Evolutionary conservation across 139 green algal genomes (phyloP).

Genomic region (Zygnema circumcarinatum): DNA sequence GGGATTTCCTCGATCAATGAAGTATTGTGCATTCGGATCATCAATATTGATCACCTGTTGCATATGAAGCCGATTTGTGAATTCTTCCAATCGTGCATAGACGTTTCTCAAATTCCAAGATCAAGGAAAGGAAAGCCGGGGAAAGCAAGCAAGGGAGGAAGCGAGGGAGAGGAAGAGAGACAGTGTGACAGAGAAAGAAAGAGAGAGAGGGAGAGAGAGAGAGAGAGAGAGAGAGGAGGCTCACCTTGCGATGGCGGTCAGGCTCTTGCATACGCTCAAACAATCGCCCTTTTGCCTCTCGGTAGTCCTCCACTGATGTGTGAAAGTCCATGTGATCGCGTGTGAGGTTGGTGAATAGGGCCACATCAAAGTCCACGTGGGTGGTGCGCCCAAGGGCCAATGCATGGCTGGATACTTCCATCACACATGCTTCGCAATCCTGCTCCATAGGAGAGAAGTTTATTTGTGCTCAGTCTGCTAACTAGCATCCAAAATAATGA

Average conservation of each 20-base stretch:
- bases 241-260: constrained; percentile 76
- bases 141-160: no score
- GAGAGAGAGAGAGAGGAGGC: no score
- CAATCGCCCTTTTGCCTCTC: constrained; percentile 65
- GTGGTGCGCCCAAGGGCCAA: constrained; percentile 50
- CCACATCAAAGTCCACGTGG: constrained; percentile 67
- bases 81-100: no score
- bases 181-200: no score
- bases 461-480: neutral
- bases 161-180: no score
- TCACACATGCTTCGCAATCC: constrained; percentile 61
- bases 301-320: constrained; percentile 66
- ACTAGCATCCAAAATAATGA: neutral
- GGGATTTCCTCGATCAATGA: constrained; percentile 59
- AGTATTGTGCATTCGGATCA: constrained; percentile 65
- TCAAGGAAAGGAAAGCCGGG: neutral
- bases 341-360: constrained; percentile 79
- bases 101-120: neutral
- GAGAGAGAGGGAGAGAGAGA: no score
- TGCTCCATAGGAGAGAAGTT: no score
- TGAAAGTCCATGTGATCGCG: constrained; percentile 74
- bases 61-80: no score
- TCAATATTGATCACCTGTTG: constrained; percentile 84
- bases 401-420: constrained; percentile 73
- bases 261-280: constrained; percentile 73